A percentile compares a stretch with the other conserved stretches of the same genome.
Conservation (phyloP, 106 monocot species). For the Acanthochlamys bracteata region DNA sequence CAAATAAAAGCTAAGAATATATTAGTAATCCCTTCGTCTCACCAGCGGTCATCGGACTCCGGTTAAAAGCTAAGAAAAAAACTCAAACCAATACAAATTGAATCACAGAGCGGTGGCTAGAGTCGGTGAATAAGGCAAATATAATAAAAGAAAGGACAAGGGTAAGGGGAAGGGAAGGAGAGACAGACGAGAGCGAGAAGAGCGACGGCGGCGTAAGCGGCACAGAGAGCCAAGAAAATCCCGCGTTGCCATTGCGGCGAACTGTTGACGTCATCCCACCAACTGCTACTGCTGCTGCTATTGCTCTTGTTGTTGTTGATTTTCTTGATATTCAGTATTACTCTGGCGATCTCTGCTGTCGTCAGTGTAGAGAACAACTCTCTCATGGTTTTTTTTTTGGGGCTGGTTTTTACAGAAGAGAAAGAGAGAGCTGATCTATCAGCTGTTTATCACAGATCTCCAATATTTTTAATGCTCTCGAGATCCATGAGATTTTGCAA, state of each 20-base stretch:
- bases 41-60: neutral
- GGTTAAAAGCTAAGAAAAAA: neutral
- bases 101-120: neutral
- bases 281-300: neutral
- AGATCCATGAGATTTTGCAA: no score
- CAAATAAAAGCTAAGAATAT: no score
- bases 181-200: constrained; percentile 33
- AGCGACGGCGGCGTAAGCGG: constrained; percentile 38
- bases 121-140: neutral
- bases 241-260: constrained; percentile 36
- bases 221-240: constrained; percentile 38
- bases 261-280: constrained; percentile 43
- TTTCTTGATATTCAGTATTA: no score
- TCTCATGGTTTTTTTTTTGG: no score
- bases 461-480: no score
- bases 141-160: neutral
- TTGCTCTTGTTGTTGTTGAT: no score
- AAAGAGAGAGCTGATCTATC: no score
- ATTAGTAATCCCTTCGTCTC: no score
- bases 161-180: neutral
- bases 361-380: no score
- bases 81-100: neutral
- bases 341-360: no score
- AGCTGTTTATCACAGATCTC: no score
- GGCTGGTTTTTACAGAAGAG: no score